These are phyloP conservation scores for Oryza rufipogon DNA, from an alignment of 176 grass and related monocot genomes.

Conservation along the genomic window DNA sequence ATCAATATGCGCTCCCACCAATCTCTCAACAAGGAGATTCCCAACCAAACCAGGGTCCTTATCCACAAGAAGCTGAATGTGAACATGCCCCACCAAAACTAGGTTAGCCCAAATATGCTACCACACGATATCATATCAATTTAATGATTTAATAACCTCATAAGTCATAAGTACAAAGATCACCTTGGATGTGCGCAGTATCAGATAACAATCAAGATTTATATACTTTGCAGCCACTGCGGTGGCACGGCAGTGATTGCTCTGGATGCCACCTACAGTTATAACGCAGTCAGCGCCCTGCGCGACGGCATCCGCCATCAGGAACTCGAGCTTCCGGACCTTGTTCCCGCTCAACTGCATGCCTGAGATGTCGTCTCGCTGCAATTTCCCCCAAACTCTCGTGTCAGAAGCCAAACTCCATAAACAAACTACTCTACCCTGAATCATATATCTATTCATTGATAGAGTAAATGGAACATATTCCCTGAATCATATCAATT, in stretches of 20 bases:
- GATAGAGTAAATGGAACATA: not conserved
- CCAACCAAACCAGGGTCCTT: slow-evolving; percentile 86
- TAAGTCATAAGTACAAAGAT: not conserved
- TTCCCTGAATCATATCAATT: not conserved
- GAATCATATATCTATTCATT: not conserved
- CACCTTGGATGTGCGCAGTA: slow-evolving; percentile 91
- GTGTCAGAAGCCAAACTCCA: slow-evolving; percentile 30
- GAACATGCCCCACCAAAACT: slow-evolving; percentile 31
- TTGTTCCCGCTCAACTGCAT: slow-evolving; percentile 99
- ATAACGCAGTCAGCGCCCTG: slow-evolving; percentile 75
- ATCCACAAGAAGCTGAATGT: slow-evolving; percentile 78
- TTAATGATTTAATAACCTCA: not conserved
- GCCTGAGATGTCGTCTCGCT: slow-evolving; percentile 92
- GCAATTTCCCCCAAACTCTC: slow-evolving; percentile 2
- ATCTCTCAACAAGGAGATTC: slow-evolving; percentile 92
- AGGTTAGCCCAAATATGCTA: slow-evolving; percentile 29
- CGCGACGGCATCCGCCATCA: slow-evolving; percentile 70
- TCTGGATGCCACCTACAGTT: slow-evolving; percentile 92
- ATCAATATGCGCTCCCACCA: slow-evolving; percentile 89
- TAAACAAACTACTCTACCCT: not conserved
- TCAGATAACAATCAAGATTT: slow-evolving; percentile 89
- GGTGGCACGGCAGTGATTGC: slow-evolving; percentile 91
- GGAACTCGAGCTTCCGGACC: slow-evolving; percentile 92
- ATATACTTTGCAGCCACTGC: slow-evolving; percentile 90
- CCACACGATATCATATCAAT: not conserved